Evolutionary conservation across 2,329 filamentous ascomycete species (phyloP), one percentile per base, ranked within the genome.

Genomic region (Epichloe amarillans): DNA sequence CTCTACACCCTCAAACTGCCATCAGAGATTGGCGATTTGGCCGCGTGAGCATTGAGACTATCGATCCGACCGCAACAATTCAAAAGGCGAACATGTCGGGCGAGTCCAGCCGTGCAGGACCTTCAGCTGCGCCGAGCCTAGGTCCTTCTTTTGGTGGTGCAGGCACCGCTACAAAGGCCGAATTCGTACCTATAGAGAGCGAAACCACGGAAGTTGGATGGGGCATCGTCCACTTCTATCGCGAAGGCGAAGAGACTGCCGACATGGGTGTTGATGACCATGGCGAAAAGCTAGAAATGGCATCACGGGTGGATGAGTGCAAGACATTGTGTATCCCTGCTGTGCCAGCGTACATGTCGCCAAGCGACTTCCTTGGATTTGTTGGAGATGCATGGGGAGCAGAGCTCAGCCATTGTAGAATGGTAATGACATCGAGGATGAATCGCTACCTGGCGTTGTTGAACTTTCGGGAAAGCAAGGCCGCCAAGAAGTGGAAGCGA

Each of bases 361-460:
- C 90, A 0, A 85, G 86, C 6, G 91, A 97, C 62, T 88, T 98
- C 53, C 70, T 97, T 56, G 90, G 88, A 0, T 97, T 94, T 60
- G 80, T 97, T 5, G 93, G 93, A 3, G 87, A 95, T 64, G 82
- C 82, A 62, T 95, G 91, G 65, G 80, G 86, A 64, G 80, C 86
- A 52, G 79, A 90, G 53, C 88, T 98, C 52, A 93, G 85, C 59
- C 93, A 98, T 70, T 95, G 95, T 63, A 77, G 93, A 49, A 88
- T 98, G 80, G 86, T 98, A 51, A 83, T 89, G 73, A 97, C 93
- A 1, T 86, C 84, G 50, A 78, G 83, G 55, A 83, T 88, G 65
- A 96, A 94, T 66, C 81, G 90, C 54, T 97, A 97, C 69, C 86
- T 98, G 74, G 91, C 95, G 26, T 73, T 98, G 54, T 86, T 98